phyloP scores from a whole-genome alignment of 176 grass and related monocot genomes.

The Carex cristatella region DNA sequence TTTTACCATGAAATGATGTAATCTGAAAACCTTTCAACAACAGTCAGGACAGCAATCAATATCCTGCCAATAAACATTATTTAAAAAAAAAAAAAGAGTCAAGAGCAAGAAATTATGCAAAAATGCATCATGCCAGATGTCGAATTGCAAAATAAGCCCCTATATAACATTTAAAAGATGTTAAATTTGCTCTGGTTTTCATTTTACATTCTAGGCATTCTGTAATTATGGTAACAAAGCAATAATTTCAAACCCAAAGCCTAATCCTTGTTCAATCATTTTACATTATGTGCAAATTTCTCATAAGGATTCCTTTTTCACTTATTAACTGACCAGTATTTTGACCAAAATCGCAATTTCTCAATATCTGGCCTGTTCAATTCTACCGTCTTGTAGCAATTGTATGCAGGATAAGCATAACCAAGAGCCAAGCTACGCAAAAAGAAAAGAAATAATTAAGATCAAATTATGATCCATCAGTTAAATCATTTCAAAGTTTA shows the following conservation, averaged over 20 bases:
- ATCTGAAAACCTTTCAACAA: slow-evolving; percentile 45
- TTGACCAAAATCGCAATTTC: slow-evolving; percentile 67
- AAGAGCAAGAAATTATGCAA: neutral
- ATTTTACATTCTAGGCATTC: neutral
- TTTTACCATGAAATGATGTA: slow-evolving; percentile 46
- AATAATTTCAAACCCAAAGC: neutral
- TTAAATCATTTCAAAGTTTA: neutral
- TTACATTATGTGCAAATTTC: neutral
- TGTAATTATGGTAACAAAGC: neutral
- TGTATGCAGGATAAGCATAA: slow-evolving; percentile 66
- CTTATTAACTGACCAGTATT: slow-evolving; percentile 53
- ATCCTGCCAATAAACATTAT: slow-evolving; percentile 37
- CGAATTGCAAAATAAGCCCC: neutral
- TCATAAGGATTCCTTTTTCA: neutral
- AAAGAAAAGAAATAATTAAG: neutral
- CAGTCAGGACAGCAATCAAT: slow-evolving; percentile 51
- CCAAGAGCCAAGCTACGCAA: slow-evolving; percentile 45
- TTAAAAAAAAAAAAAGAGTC: neutral
- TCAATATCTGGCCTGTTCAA: slow-evolving; percentile 43
- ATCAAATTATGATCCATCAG: neutral
- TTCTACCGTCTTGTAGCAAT: slow-evolving; percentile 79
- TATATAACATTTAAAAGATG: neutral
- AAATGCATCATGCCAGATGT: neutral
- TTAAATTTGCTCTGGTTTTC: neutral
- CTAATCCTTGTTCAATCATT: neutral